Percentiles rank a stretch among this genome's conserved stretches.
These are phyloP conservation scores for Zygnema circumcarinatum DNA, from an alignment of 139 green algal species.

Conservation along the genomic window DNA sequence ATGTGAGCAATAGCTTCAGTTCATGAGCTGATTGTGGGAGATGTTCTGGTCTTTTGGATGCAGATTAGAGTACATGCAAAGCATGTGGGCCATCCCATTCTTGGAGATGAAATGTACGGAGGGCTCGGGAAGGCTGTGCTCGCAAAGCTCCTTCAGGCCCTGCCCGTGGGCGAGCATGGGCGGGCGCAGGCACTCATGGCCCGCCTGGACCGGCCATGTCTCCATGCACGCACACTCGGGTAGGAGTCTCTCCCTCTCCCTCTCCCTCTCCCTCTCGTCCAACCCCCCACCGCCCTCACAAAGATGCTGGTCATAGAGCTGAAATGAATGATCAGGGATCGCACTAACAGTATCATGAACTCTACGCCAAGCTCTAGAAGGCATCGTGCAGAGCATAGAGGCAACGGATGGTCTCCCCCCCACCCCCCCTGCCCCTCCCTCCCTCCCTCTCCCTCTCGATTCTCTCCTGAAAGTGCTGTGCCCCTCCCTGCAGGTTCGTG, in stretches of 20 bases:
- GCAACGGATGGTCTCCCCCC: no score
- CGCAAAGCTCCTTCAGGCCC: background rate
- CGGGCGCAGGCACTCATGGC: constrained; percentile 1
- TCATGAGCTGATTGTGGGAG: background rate
- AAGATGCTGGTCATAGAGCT: no score
- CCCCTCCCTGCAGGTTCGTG: constrained; percentile 20
- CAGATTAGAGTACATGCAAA: constrained; percentile 64
- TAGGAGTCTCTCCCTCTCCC: constrained; percentile 16
- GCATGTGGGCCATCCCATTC: constrained; percentile 84
- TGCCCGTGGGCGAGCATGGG: background rate
- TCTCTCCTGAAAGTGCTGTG: no score
- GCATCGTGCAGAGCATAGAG: no score
- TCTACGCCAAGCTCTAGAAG: no score
- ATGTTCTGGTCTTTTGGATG: no score
- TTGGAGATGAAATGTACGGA: constrained; percentile 89
- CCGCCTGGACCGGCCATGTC: constrained; percentile 38
- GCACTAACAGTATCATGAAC: no score
- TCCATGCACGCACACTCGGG: constrained; percentile 63
- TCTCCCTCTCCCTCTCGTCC: background rate
- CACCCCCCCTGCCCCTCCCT: no score
- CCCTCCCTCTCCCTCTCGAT: no score
- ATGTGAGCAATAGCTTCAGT: background rate
- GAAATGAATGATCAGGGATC: no score
- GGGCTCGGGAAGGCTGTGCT: constrained; percentile 59
- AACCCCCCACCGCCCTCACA: no score